Percentiles rank a stretch among this genome's conserved stretches.
phyloP scores from a whole-genome alignment of 2,329 filamentous ascomycete genomes.

The Fusarium falciforme region DNA sequence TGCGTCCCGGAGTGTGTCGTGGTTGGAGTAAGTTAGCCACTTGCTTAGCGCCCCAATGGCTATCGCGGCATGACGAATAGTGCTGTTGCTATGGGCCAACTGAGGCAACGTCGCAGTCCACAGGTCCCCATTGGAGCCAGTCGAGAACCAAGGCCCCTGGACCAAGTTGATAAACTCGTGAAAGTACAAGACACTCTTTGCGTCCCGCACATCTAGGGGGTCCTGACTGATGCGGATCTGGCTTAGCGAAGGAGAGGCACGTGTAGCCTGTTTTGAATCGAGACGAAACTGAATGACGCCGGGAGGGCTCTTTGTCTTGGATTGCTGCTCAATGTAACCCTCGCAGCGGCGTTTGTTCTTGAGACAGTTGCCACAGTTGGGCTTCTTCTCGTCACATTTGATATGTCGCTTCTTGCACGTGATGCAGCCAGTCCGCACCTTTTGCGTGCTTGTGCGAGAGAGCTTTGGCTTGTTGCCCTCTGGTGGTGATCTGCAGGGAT shows the following conservation, averaged over 20 bases:
- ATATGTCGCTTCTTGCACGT: slow-evolving; percentile 40
- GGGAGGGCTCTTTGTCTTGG: neutral
- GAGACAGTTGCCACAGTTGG: slow-evolving; percentile 28
- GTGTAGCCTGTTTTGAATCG: slow-evolving; percentile 36
- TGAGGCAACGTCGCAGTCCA: slow-evolving; percentile 48
- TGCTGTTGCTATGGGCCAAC: slow-evolving; percentile 40
- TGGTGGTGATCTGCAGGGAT: neutral
- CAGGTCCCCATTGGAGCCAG: slow-evolving; percentile 38
- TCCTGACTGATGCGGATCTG: slow-evolving; percentile 27
- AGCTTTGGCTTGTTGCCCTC: slow-evolving; percentile 13
- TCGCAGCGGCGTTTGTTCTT: slow-evolving; percentile 29
- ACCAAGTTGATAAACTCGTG: slow-evolving; percentile 46
- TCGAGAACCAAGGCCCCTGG: slow-evolving; percentile 44
- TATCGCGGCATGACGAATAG: slow-evolving; percentile 47
- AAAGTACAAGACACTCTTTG: slow-evolving; percentile 41
- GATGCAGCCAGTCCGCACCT: slow-evolving; percentile 38
- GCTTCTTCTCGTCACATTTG: slow-evolving; percentile 39
- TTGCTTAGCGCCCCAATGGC: slow-evolving; percentile 46
- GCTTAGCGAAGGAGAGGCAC: neutral
- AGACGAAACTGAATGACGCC: slow-evolving; percentile 34
- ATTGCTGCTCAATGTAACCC: slow-evolving; percentile 12
- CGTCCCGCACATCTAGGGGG: slow-evolving; percentile 17
- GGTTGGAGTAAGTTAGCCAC: slow-evolving; percentile 11
- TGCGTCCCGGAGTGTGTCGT: neutral
- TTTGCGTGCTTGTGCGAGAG: slow-evolving; percentile 33